Conservation (phyloP, 129 eudicot genomes). For the Pittosporum tobira region DNA sequence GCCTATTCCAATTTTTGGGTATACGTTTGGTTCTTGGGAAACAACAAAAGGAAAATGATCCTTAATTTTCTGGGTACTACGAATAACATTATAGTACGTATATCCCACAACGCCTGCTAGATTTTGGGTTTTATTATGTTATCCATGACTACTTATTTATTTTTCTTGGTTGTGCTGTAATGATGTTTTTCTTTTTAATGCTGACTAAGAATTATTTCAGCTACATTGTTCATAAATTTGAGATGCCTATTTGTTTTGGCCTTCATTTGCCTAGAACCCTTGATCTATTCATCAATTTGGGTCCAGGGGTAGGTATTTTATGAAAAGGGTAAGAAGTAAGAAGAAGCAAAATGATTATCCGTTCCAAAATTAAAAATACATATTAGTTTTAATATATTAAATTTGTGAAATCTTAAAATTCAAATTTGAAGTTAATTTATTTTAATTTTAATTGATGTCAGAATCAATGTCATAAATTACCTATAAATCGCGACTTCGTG, state of each 20-base stretch:
- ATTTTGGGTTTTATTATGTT: background rate
- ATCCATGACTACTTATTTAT: no score
- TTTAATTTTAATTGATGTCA: no score
- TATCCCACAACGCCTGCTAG: background rate
- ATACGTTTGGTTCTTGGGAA: background rate
- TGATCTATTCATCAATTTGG: background rate
- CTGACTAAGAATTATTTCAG: no score
- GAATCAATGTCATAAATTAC: no score
- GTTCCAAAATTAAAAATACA: no score
- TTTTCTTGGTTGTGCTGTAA: background rate
- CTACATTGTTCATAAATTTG: background rate
- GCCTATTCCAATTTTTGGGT: background rate
- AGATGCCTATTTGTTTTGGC: background rate
- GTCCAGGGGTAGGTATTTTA: background rate
- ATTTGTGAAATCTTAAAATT: no score
- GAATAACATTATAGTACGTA: background rate
- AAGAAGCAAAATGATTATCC: background rate
- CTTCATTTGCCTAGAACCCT: background rate
- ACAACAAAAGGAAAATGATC: background rate
- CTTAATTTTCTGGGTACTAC: background rate
- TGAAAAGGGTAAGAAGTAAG: background rate
- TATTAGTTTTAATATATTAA: no score
- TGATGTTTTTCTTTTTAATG: background rate
- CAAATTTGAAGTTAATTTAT: no score
- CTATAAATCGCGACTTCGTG: no score